Evolutionary conservation across 495 filamentous ascomycete species (phyloP), one percentile per base, ranked within the genome.

Genomic region (Penicillium parvum): DNA sequence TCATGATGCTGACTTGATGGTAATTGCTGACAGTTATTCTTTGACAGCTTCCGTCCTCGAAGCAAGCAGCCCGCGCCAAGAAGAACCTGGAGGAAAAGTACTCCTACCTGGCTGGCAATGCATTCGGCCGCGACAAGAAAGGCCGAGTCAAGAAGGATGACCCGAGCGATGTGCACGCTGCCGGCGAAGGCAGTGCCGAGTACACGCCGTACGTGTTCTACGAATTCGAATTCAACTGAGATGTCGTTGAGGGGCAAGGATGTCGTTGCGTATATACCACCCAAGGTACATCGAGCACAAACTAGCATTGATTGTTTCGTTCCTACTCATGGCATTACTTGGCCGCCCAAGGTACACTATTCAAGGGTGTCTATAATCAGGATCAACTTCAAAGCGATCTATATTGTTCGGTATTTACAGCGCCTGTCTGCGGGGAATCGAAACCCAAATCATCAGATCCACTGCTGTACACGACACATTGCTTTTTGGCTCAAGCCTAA

Each of bases 201-300:
- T 98, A 96, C 69, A 88, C 88, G 43, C 82, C 92, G 20, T 98
- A 94, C 69, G 94, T 96, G 61, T 96, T 88, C 69, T 98, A 96
- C 68, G 88, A 96, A 53, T 90, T 96, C 61, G 85, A 89, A 59
- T 83, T 94, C 60, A 72, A 76, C 53, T 68, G 27, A 52, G 40
- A 34, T 7, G 37, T 30, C 29, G 6, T 4, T 36, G 29, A 7
- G 15, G 26, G n/a, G 32, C 17, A 10, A n/a, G 22, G 15, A 19
- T 25, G 39, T 22, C 32, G 32, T 49, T 47, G 53, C 57, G 57
- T 61, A 55, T 61, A 61, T 61, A 61, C 53, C 47, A 57, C 27
- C 38, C 33, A n/a, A 6, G 42, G 47, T 49, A 49, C 47, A 60
- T 57, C 33, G 32, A 59, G 52, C 56, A 60, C 50, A 52, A 45